Base-by-base conservation (phyloP, 805 yeast genomes). In the Kuraishia hungarica region DNA sequence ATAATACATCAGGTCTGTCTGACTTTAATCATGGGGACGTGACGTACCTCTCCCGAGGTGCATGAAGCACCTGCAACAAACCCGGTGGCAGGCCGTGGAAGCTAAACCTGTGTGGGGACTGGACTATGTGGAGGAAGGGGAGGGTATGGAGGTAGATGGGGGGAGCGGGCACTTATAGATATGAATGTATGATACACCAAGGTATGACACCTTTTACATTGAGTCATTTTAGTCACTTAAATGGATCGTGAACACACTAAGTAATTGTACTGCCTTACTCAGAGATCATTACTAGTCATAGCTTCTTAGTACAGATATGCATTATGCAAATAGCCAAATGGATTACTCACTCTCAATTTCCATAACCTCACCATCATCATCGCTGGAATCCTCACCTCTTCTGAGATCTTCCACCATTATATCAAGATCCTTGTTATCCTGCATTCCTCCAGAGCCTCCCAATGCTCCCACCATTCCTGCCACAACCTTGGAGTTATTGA, bases 321-420 rank as follows among this genome's bases (percentile, higher is more conserved):
- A 22, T 50, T 50, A 4, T 11, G 11, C 21, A 17, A 4, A 22
- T 35, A 47, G 20, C 51, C 52, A 80, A 54, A 35, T 35, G 11
- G n/a, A 13, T 35, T 15, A 35, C 11, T 80, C 84, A 62, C 82
- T 77, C 56, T 78, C 84, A n/a, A 80, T 68, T 59, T 80, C 84
- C 85, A 80, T 80, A 52, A 76, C 76, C 52, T 75, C 80, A 43
- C 70, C 81, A 54, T 78, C 84, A 55, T 62, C 67, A 51, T 67
- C 69, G 53, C 66, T 64, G 10, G 68, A 61, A 19, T 69, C 77
- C 49, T 75, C 79, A 1, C 84, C 84, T 50, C 70, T 63, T 55
- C 68, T 69, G 57, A 79, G 64, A 29, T 69, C 69, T 29, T 73
- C 70, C 0, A 76, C 82, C 28, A 72, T 56, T 23, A 63, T 56